Conservation (phyloP, 768 basidiomycete species). For the Tulasnella sp. region DNA sequence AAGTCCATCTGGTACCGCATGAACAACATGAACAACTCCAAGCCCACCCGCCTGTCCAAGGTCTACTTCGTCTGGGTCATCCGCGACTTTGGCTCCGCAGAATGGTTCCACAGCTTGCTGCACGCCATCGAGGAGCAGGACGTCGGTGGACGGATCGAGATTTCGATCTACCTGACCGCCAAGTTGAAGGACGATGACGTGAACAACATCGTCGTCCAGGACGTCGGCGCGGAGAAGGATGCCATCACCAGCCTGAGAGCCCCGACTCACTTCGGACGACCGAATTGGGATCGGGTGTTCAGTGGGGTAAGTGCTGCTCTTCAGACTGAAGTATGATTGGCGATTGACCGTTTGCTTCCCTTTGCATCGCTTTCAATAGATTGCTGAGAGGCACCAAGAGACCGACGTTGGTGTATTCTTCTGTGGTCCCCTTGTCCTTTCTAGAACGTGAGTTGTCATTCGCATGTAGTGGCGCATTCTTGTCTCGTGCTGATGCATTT, state of each 20-base stretch:
- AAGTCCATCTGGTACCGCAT: constrained; percentile 95
- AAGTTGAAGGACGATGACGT: constrained; percentile 91
- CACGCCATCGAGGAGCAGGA: constrained; percentile 91
- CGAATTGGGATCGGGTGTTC: constrained; percentile 82
- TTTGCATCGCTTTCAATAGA: constrained; percentile 46
- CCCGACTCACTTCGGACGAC: constrained; percentile 90
- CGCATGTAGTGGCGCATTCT: no score
- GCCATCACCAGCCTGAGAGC: constrained; percentile 86
- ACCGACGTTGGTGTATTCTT: constrained; percentile 94
- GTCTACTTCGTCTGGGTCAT: constrained; percentile 97
- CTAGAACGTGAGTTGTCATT: constrained; percentile 48
- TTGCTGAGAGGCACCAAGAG: constrained; percentile 80
- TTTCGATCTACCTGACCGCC: constrained; percentile 79
- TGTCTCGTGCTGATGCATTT: constrained; percentile 39
- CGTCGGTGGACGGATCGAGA: constrained; percentile 65
- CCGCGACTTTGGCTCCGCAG: constrained; percentile 87
- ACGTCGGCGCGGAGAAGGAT: constrained; percentile 91
- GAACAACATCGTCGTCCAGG: constrained; percentile 91
- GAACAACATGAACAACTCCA: constrained; percentile 54
- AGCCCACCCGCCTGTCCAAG: constrained; percentile 63
- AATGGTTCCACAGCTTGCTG: constrained; percentile 94
- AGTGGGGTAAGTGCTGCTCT: constrained; percentile 40
- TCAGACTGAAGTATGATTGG: background rate
- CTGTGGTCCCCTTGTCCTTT: constrained; percentile 79
- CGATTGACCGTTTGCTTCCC: background rate